phyloP scores from a whole-genome alignment of 129 eudicot species.

The Erigeron canadensis region DNA sequence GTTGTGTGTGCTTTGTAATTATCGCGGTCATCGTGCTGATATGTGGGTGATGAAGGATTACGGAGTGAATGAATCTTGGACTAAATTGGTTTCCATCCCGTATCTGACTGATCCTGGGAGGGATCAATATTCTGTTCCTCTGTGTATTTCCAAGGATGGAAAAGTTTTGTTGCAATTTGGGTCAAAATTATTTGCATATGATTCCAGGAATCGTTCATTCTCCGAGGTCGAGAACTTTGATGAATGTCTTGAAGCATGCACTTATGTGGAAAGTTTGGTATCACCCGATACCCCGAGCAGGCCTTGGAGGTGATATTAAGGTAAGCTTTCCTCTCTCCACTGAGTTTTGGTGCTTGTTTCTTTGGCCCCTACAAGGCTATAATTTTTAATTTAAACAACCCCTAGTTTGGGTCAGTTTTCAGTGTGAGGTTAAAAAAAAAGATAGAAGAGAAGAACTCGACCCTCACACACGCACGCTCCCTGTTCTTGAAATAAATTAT shows the following conservation, averaged over 20 bases:
- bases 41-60: conserved; percentile 71
- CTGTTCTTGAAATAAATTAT: too few relatives aligned
- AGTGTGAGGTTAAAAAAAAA: too few relatives aligned
- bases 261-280: conserved; percentile 56
- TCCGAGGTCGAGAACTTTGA: conserved; percentile 32
- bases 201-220: conserved; percentile 28
- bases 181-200: conserved; percentile 29
- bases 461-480: too few relatives aligned
- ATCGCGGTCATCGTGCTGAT: conserved; percentile 30
- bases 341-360: too few relatives aligned
- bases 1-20: conserved; percentile 47
- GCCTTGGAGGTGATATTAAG: conserved; percentile 26
- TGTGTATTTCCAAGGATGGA: too few relatives aligned
- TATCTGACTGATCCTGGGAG: conserved; percentile 35
- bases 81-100: conserved; percentile 47
- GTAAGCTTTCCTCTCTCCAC: neutral
- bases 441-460: too few relatives aligned
- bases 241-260: conserved; percentile 36
- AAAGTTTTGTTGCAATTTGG: too few relatives aligned
- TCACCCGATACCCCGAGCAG: conserved; percentile 26
- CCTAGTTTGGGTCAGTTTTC: too few relatives aligned
- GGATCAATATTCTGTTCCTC: conserved; percentile 19
- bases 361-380: too few relatives aligned
- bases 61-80: conserved; percentile 72
- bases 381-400: too few relatives aligned